phyloP scores from a whole-genome alignment of 106 monocot species.

The Agapanthus africanus region DNA sequence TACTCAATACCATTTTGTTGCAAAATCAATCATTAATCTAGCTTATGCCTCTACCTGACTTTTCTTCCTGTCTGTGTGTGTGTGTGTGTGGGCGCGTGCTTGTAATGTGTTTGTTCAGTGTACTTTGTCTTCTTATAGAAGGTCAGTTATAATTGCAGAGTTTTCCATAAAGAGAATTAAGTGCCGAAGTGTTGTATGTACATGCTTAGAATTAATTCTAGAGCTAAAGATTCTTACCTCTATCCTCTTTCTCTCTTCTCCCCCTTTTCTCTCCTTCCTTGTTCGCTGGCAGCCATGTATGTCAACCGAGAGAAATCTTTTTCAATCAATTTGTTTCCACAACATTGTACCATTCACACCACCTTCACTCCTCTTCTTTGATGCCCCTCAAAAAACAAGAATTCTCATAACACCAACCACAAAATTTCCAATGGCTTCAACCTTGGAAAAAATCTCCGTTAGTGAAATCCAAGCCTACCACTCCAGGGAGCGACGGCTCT shows the following conservation, averaged over 20 bases:
- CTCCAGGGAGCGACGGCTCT: slow-evolving; percentile 30
- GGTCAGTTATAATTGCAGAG: background rate
- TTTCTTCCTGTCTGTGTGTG: too few species aligned
- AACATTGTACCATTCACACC: too few species aligned
- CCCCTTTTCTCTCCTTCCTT: too few species aligned
- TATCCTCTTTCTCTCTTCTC: background rate
- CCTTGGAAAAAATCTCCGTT: slow-evolving; percentile 3
- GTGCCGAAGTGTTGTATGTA: background rate
- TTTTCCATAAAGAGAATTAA: background rate
- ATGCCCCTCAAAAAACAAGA: background rate
- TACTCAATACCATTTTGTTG: too few species aligned
- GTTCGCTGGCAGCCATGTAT: too few species aligned
- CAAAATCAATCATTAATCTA: too few species aligned
- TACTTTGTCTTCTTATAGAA: slow-evolving; percentile 4
- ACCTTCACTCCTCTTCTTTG: background rate
- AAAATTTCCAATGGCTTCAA: background rate
- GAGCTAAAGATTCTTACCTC: slow-evolving; percentile 1
- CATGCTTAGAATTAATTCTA: background rate
- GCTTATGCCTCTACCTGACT: too few species aligned
- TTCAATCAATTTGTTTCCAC: slow-evolving; percentile 1
- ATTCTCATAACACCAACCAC: background rate
- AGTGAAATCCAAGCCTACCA: slow-evolving; percentile 23
- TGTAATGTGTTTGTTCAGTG: slow-evolving; percentile 2
- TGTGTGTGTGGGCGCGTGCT: too few species aligned
- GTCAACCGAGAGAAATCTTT: too few species aligned